phyloP scores from a whole-genome alignment of 768 basidiomycete genomes.

The Nevesoporus exiguus region DNA sequence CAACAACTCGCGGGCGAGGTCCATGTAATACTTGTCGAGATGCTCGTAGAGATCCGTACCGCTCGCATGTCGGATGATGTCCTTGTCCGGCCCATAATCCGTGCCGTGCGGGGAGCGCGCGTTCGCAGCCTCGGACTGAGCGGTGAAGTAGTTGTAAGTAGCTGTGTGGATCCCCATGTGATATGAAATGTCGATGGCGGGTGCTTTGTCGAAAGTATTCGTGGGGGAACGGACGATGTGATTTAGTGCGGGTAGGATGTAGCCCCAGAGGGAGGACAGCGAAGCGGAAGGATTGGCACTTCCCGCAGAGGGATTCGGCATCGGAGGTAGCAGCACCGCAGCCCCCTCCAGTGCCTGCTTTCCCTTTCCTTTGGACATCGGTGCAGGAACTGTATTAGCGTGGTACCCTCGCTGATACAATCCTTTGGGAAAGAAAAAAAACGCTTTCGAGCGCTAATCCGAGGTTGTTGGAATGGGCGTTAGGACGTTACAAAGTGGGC shows the following conservation, averaged over 20 bases:
- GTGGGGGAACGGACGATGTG: conserved; percentile 73
- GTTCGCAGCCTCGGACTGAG: conserved; percentile 49
- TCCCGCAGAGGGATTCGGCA: conserved; percentile 54
- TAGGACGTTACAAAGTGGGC: conserved; percentile 1
- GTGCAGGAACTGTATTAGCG: no score
- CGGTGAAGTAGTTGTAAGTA: conserved; percentile 76
- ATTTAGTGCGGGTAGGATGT: conserved; percentile 69
- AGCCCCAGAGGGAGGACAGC: conserved; percentile 68
- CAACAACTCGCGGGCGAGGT: conserved; percentile 56
- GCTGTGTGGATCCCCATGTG: conserved; percentile 79
- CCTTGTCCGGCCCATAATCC: conserved; percentile 25
- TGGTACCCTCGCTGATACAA: no score
- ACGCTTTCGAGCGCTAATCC: conserved; percentile 4
- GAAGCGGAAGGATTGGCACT: conserved; percentile 76
- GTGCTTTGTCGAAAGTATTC: conserved; percentile 57
- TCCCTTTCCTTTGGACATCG: conserved; percentile 32
- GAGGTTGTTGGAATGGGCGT: conserved; percentile 1
- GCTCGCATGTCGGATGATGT: conserved; percentile 34
- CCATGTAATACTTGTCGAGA: conserved; percentile 68
- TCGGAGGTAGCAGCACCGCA: conserved; percentile 30
- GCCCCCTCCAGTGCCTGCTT: conserved; percentile 20
- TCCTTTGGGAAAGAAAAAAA: not conserved
- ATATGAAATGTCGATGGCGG: conserved; percentile 66
- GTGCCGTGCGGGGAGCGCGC: conserved; percentile 12
- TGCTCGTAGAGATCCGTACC: conserved; percentile 72